These are phyloP conservation scores for Lactifluus subvellereus DNA, from an alignment of 768 basidiomycete species.

Conservation along the genomic window DNA sequence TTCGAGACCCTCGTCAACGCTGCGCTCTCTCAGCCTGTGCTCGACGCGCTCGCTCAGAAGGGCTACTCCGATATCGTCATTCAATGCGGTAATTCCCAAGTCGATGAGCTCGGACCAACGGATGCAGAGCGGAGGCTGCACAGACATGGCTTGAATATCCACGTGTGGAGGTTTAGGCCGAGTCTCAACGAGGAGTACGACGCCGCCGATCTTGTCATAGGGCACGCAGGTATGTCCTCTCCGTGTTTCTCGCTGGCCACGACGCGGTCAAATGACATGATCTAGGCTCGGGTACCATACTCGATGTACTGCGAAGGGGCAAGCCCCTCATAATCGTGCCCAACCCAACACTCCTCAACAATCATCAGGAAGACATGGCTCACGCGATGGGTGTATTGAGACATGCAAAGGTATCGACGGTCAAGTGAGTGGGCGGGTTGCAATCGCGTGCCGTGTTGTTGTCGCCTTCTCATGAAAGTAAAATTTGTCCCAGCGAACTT, in stretches of 20 bases:
- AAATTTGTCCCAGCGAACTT: constrained; percentile 40
- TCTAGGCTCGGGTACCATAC: constrained; percentile 88
- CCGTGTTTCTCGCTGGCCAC: background rate
- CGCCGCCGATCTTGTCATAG: constrained; percentile 73
- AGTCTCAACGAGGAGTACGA: constrained; percentile 61
- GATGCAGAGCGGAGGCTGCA: constrained; percentile 21
- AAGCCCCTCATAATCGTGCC: constrained; percentile 85
- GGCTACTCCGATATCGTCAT: constrained; percentile 61
- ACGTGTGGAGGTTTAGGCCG: constrained; percentile 69
- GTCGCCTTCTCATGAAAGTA: background rate
- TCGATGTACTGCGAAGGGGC: constrained; percentile 71
- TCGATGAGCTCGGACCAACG: constrained; percentile 33
- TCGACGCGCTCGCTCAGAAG: constrained; percentile 44
- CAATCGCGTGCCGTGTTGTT: background rate
- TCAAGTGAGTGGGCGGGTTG: constrained; percentile 46
- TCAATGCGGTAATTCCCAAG: constrained; percentile 70
- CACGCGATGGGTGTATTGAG: constrained; percentile 51
- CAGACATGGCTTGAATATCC: constrained; percentile 45
- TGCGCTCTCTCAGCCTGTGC: constrained; percentile 51
- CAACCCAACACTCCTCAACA: constrained; percentile 82
- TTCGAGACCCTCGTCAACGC: constrained; percentile 71
- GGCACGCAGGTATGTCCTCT: constrained; percentile 75
- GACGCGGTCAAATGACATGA: background rate
- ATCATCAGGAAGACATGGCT: constrained; percentile 91
- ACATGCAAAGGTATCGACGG: constrained; percentile 51